Conservation (phyloP, 1,139 yeast species). For the Lodderomyces pseudojiufengensis region DNA sequence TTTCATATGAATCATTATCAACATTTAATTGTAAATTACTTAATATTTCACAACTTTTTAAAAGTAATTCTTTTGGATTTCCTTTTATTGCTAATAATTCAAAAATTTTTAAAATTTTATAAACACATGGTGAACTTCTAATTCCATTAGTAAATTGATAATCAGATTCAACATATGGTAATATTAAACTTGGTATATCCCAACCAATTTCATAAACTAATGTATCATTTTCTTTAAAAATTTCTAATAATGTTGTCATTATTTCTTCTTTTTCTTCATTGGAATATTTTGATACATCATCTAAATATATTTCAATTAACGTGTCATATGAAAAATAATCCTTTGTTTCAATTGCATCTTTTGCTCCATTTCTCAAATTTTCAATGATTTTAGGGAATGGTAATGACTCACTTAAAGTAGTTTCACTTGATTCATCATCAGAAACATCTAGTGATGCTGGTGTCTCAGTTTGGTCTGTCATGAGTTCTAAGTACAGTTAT, state of each 20-base stretch:
- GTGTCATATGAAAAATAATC: constrained; percentile 76
- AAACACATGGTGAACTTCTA: constrained; percentile 33
- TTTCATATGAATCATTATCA: constrained; percentile 15
- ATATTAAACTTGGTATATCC: constrained; percentile 72
- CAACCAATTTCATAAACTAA: constrained; percentile 73
- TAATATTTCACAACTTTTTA: constrained; percentile 65
- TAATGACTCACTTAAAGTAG: constrained; percentile 4
- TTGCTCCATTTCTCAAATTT: constrained; percentile 31
- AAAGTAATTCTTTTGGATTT: constrained; percentile 73
- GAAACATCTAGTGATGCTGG: no score
- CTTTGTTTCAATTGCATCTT: constrained; percentile 37
- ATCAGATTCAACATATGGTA: constrained; percentile 41
- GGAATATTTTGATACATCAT: constrained; percentile 44
- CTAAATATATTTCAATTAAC: constrained; percentile 57
- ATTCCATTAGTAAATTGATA: constrained; percentile 19
- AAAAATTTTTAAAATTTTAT: constrained; percentile 47
- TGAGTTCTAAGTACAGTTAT: no score
- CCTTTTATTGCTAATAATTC: constrained; percentile 61
- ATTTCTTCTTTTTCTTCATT: constrained; percentile 49
- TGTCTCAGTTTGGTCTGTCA: no score
- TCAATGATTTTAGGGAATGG: constrained; percentile 27
- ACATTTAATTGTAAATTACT: constrained; percentile 19
- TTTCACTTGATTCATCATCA: constrained; percentile 13
- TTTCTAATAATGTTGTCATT: constrained; percentile 33
- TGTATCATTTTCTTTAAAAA: constrained; percentile 34